Evolutionary conservation across 805 yeast species (phyloP).

Genomic region (Myxozyma mucilagina): DNA sequence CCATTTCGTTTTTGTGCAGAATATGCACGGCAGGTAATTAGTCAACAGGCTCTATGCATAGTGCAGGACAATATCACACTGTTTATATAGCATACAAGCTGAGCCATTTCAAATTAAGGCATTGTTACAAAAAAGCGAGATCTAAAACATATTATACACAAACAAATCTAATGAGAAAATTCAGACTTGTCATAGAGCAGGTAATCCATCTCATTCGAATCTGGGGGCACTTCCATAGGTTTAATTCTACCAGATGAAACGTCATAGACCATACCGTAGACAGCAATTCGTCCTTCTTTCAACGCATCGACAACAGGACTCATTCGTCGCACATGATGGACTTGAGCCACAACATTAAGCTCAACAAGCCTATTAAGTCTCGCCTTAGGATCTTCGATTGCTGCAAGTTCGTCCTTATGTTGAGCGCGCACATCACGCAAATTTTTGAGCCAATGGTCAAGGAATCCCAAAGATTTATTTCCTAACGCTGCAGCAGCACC

Average conservation of each 20-base stretch:
- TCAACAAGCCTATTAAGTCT: constrained; percentile 68
- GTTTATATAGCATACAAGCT: no score
- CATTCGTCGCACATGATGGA: constrained; percentile 59
- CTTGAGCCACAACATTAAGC: constrained; percentile 73
- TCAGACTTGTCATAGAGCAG: constrained; percentile 3
- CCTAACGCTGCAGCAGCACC: constrained; percentile 82
- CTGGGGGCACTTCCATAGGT: constrained; percentile 45
- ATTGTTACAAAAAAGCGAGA: no score
- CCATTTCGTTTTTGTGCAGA: no score
- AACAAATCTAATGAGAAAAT: background rate
- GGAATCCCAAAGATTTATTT: constrained; percentile 60
- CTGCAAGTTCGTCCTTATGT: constrained; percentile 52
- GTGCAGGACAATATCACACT: no score
- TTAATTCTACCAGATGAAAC: constrained; percentile 71
- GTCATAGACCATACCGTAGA: constrained; percentile 83
- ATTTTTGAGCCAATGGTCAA: constrained; percentile 72
- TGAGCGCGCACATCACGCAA: constrained; percentile 66
- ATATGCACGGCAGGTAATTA: no score
- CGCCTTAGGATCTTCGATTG: constrained; percentile 51
- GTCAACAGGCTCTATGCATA: no score
- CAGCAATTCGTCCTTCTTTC: constrained; percentile 61
- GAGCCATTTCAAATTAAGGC: no score
- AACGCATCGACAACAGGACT: constrained; percentile 69
- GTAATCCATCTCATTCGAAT: constrained; percentile 30
- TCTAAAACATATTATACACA: background rate